These are phyloP conservation scores for Xylaria sp. DNA, from an alignment of 2,329 filamentous ascomycete genomes.

Conservation along the genomic window DNA sequence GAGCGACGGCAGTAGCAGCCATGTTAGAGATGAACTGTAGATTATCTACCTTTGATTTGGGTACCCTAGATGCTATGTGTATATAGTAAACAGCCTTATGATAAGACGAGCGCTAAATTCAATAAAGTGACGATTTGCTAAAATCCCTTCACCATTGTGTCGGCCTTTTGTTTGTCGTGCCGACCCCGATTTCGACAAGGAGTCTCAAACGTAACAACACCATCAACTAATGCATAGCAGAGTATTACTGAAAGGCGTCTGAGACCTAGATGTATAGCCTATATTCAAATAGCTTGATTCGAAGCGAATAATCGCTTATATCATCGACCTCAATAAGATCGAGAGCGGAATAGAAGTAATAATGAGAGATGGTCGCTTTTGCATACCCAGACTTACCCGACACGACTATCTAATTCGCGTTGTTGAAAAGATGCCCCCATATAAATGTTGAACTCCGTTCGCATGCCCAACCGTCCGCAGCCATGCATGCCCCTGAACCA, in stretches of 20 bases:
- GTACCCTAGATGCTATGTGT: constrained; percentile 23
- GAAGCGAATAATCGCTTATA: background rate
- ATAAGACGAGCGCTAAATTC: constrained; percentile 29
- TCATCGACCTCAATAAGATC: background rate
- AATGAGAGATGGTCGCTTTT: background rate
- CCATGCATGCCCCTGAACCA: background rate
- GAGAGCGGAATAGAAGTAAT: background rate
- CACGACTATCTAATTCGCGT: constrained; percentile 5
- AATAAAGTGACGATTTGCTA: background rate
- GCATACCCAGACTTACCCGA: background rate
- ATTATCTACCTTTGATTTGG: constrained; percentile 12
- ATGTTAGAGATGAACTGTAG: constrained; percentile 61
- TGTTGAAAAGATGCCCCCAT: constrained; percentile 28
- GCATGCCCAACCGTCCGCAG: background rate
- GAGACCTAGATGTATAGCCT: background rate
- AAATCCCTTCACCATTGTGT: background rate
- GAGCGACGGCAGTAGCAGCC: constrained; percentile 42
- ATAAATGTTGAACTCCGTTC: constrained; percentile 28
- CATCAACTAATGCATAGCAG: background rate
- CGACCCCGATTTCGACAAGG: background rate
- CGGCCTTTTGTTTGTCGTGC: background rate
- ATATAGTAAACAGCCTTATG: constrained; percentile 26
- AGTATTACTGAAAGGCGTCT: background rate
- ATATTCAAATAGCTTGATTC: background rate
- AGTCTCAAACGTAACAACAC: background rate